A percentile compares a stretch with the other conserved stretches of the same genome.
Evolutionary conservation across 768 basidiomycete genomes (phyloP).

Genomic region (Pleurotus giganteus): DNA sequence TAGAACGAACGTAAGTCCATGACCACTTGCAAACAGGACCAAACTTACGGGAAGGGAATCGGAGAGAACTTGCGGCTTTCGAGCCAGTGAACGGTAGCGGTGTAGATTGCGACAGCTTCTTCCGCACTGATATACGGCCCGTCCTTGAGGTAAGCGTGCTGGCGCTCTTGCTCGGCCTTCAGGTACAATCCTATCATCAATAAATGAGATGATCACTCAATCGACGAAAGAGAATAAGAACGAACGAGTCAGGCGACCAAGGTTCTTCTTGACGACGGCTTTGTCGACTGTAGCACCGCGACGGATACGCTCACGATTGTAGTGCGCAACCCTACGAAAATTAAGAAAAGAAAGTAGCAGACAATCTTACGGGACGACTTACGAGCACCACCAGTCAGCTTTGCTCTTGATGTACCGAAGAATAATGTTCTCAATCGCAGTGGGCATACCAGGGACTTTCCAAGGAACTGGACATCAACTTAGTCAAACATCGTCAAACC

Average conservation of each 20-base stretch:
- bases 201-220: background rate
- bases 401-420: constrained; percentile 99
- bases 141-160: constrained; percentile 98
- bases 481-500: constrained; percentile 4
- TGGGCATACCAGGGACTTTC: constrained; percentile 99
- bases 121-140: constrained; percentile 99
- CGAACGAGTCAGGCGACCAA: constrained; percentile 93
- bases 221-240: constrained; percentile 9
- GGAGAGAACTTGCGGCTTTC: constrained; percentile 98
- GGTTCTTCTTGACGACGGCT: constrained; percentile 98
- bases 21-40: background rate
- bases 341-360: constrained; percentile 2
- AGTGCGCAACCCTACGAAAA: constrained; percentile 78
- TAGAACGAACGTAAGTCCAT: background rate
- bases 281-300: constrained; percentile 98
- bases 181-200: constrained; percentile 69
- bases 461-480: constrained; percentile 68
- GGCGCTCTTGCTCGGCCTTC: constrained; percentile 98
- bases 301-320: constrained; percentile 96
- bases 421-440: constrained; percentile 99
- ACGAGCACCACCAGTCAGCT: constrained; percentile 98
- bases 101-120: constrained; percentile 98
- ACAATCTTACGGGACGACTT: constrained; percentile 24
- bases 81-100: constrained; percentile 98
- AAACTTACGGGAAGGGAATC: constrained; percentile 90